Evolutionary conservation across 2,329 filamentous ascomycete genomes (phyloP), one percentile per base, ranked within the genome.

Genomic region (Drechslerella dactyloides): DNA sequence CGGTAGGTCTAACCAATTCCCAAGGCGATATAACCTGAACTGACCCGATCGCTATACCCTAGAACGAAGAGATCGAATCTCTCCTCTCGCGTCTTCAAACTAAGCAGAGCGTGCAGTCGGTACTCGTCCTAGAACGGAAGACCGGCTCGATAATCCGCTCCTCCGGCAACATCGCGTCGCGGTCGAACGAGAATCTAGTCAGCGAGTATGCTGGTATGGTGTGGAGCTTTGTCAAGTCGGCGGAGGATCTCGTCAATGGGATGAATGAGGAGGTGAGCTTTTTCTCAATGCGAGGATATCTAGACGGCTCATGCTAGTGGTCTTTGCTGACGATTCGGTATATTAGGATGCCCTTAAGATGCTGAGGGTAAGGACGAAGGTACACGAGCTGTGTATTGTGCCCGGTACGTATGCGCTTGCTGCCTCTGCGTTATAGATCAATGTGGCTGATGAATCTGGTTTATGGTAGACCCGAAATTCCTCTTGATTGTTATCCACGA

Each of bases 321-420:
- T 35, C 3, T 5, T 37, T 13, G 27, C n/a, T 55, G 30, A 44
- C n/a, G 19, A 15, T 13, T 74, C 89, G 23, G 11, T 46, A 2
- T 15, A 11, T 19, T 55, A 70, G 84, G 90, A 94, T 76, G 90
- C 93, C 78, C 80, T 93, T 74, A 91, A 88, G 80, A 82, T 94
- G 53, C 80, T 94, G 57, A 84, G 90, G 74, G 78, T 96, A 74
- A 85, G 91, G 74, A 93, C 90, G n/a, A 91, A 88, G 82, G 92
- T 90, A 79, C 89, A 92, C 76, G 91, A 96, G 79, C 81, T 94
- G 73, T 89, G 94, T 69, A 90, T 94, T 77, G 89, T 93, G 19
- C 90, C 90, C 59, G 83, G 83, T 84, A 78, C 52, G 79, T 66
- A 13, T 27, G 21, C n/a, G 15, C 40, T n/a, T 24, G 35, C 19